Evolutionary conservation across 2,329 filamentous ascomycete genomes (phyloP).

Genomic region (Trichophyton mentagrophytes): DNA sequence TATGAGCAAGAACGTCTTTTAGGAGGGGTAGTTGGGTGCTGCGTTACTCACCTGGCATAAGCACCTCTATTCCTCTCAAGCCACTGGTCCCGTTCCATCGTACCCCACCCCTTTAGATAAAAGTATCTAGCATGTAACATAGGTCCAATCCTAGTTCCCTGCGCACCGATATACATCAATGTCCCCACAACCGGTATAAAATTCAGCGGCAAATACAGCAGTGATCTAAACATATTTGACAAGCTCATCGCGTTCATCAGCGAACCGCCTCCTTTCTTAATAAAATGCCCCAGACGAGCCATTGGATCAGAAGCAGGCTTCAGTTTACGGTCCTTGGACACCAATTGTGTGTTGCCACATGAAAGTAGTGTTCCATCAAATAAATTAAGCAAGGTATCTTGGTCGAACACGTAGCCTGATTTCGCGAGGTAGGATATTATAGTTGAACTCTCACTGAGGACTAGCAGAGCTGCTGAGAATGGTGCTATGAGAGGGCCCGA

Average conservation of each 20-base stretch:
- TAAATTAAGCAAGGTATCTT: slow-evolving; percentile 72
- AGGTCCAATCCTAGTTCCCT: slow-evolving; percentile 49
- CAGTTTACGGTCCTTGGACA: slow-evolving; percentile 62
- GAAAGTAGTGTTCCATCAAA: slow-evolving; percentile 62
- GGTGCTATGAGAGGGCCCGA: slow-evolving; percentile 58
- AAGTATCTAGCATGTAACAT: slow-evolving; percentile 59
- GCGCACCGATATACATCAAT: slow-evolving; percentile 61
- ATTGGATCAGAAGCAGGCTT: slow-evolving; percentile 43
- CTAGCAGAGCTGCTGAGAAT: slow-evolving; percentile 46
- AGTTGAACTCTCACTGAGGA: slow-evolving; percentile 45
- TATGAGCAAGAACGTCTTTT: background rate
- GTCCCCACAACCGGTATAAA: slow-evolving; percentile 86
- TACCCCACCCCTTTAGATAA: slow-evolving; percentile 74
- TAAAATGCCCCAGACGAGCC: slow-evolving; percentile 43
- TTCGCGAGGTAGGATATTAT: slow-evolving; percentile 44
- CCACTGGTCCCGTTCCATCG: slow-evolving; percentile 52
- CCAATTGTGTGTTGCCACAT: slow-evolving; percentile 46
- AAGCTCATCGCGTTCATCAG: slow-evolving; percentile 35
- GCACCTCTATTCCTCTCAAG: slow-evolving; percentile 57
- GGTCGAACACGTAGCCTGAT: slow-evolving; percentile 53
- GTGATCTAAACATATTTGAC: slow-evolving; percentile 56
- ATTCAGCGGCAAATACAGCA: slow-evolving; percentile 83
- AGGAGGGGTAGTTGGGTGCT: slow-evolving; percentile 2
- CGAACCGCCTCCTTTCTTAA: slow-evolving; percentile 39
- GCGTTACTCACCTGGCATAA: slow-evolving; percentile 59